Conservation (phyloP, 1,284 basidiomycete species). For the Austroboletus niveus region DNA sequence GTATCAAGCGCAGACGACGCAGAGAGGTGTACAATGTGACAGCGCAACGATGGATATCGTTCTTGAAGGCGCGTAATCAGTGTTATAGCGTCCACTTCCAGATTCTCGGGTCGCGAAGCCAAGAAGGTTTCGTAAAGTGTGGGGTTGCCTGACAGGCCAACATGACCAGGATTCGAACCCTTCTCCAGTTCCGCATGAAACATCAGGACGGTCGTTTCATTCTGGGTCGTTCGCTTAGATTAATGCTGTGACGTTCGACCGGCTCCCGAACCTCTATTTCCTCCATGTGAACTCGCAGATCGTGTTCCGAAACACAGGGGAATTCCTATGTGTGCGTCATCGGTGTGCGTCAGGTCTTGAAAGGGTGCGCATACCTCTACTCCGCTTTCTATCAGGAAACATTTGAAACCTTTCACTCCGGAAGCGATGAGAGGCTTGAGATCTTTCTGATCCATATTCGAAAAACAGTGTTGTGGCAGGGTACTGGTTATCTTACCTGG, state of each 20-base stretch:
- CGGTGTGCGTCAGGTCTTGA: conserved; percentile 1
- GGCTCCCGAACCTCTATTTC: conserved; percentile 58
- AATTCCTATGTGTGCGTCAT: conserved; percentile 67
- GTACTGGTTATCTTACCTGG: conserved; percentile 45
- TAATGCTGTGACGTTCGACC: neutral
- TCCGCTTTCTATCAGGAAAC: conserved; percentile 91
- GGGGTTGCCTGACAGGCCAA: conserved; percentile 36
- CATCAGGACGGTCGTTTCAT: conserved; percentile 65
- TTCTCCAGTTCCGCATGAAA: conserved; percentile 88
- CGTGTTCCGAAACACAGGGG: conserved; percentile 74
- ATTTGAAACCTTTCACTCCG: conserved; percentile 93
- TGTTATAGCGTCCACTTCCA: conserved; percentile 78
- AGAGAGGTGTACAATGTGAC: conserved; percentile 93
- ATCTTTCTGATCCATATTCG: conserved; percentile 41
- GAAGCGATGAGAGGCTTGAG: conserved; percentile 67
- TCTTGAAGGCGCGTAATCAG: conserved; percentile 68
- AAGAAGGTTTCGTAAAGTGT: conserved; percentile 80
- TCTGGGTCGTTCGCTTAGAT: conserved; percentile 41
- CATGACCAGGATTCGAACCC: conserved; percentile 5
- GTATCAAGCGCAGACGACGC: conserved; percentile 77
- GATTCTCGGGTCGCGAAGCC: conserved; percentile 70
- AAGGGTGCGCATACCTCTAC: conserved; percentile 63
- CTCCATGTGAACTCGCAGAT: conserved; percentile 70
- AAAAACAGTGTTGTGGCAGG: neutral
- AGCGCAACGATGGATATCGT: conserved; percentile 66